Evolutionary conservation across 108 stramenopile species (phyloP).

Genomic region (Schizochytrium sp.): DNA sequence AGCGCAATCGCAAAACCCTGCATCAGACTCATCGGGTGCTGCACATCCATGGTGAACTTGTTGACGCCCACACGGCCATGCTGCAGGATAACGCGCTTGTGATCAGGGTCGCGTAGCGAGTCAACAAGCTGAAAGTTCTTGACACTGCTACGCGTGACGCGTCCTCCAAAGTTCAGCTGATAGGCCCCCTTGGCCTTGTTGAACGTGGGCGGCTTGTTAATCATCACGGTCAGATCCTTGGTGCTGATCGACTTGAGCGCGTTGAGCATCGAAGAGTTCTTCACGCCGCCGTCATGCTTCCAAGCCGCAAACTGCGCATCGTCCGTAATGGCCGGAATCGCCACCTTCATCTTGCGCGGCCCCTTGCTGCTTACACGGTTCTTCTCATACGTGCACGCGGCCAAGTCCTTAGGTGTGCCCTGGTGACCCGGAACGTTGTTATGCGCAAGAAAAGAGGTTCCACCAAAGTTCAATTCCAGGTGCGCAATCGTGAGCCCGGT

Average conservation of each 20-base stretch:
- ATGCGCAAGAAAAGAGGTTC: not conserved
- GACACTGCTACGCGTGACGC: slow-evolving; percentile 44
- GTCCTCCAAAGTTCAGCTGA: slow-evolving; percentile 54
- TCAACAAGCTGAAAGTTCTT: slow-evolving; percentile 59
- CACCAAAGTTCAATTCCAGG: not conserved
- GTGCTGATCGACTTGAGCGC: slow-evolving; percentile 47
- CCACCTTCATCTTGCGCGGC: slow-evolving; percentile 72
- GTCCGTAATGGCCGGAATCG: slow-evolving; percentile 44
- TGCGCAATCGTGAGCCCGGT: not conserved
- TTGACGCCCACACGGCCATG: slow-evolving; percentile 60
- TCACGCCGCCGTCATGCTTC: slow-evolving; percentile 25
- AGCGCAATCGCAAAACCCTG: slow-evolving; percentile 78
- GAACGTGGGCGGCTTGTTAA: slow-evolving; percentile 38
- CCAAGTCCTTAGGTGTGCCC: slow-evolving; percentile 32
- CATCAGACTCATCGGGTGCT: slow-evolving; percentile 67
- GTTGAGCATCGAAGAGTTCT: not conserved
- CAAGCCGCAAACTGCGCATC: slow-evolving; percentile 39
- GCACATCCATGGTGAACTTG: slow-evolving; percentile 58
- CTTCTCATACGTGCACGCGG: slow-evolving; percentile 58
- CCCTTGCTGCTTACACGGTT: slow-evolving; percentile 67
- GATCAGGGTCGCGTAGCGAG: slow-evolving; percentile 41
- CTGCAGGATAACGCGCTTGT: slow-evolving; percentile 44
- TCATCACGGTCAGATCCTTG: not conserved
- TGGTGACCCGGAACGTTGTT: slow-evolving; percentile 9
- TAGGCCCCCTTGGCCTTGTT: slow-evolving; percentile 45